Percentiles rank a stretch among this genome's conserved stretches.
phyloP scores from a whole-genome alignment of 345 rosid genomes.

The Pelargonium nanum region DNA sequence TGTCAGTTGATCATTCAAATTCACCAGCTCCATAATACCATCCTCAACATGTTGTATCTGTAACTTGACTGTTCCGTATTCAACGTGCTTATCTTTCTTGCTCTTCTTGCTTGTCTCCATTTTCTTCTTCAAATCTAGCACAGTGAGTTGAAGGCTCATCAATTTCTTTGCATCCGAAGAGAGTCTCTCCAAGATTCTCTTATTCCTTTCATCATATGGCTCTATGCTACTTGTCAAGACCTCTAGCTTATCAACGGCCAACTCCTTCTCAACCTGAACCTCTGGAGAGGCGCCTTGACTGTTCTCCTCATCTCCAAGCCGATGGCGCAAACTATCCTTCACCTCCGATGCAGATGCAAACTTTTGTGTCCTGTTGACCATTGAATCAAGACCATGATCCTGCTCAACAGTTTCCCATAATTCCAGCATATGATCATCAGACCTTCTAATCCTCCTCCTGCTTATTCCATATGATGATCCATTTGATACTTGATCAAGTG shows the following conservation, averaged over 20 bases:
- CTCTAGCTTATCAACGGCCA: constrained; percentile 61
- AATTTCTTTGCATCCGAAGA: constrained; percentile 60
- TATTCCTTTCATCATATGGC: constrained; percentile 25
- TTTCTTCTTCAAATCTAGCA: constrained; percentile 60
- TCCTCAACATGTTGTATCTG: constrained; percentile 67
- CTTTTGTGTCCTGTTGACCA: constrained; percentile 9
- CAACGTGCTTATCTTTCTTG: constrained; percentile 41
- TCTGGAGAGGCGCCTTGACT: constrained; percentile 26
- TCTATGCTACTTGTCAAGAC: constrained; percentile 31
- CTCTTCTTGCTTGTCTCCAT: constrained; percentile 48
- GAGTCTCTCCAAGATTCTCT: constrained; percentile 61
- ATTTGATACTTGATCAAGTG: constrained; percentile 59
- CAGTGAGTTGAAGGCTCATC: constrained; percentile 40
- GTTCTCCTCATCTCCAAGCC: constrained; percentile 10
- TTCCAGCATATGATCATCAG: constrained; percentile 39
- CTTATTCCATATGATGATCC: constrained; percentile 37
- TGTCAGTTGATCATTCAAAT: constrained; percentile 37
- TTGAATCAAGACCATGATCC: constrained; percentile 17
- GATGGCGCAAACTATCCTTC: constrained; percentile 6
- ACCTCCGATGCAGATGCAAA: constrained; percentile 9
- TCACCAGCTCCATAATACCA: constrained; percentile 41
- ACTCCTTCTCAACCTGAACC: constrained; percentile 53
- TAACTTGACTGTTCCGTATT: constrained; percentile 43
- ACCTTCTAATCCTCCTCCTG: constrained; percentile 24
- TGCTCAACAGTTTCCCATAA: constrained; percentile 45